Evolutionary conservation across 2,329 filamentous ascomycete species (phyloP), one percentile per base, ranked within the genome.

Genomic region (Colletotrichum neosansevieriae): DNA sequence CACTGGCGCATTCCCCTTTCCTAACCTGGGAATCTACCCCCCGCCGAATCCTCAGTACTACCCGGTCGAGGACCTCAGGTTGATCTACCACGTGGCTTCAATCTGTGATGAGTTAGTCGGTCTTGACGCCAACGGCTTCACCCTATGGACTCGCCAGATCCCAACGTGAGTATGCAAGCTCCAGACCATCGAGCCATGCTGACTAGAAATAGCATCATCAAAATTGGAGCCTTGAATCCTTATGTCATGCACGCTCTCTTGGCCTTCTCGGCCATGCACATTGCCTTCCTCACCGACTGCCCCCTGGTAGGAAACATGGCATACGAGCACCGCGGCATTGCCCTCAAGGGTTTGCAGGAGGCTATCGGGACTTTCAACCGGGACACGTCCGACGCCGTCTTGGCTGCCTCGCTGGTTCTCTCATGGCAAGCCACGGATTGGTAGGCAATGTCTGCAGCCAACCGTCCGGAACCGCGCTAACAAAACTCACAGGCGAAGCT

Each of bases 361-460:
- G 94, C 94, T 32, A 94, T 98, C 73, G 89, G 90, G 50, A 86
- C 87, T 19, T 98, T 98, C 80, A 97, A 92, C 2, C 90, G 89
- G 74, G 89, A 92, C 59, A 97, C 94, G 70, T 95, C 94, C 2
- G 95, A 99, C 80, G 94, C 94, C 49, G 91, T 98, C 70, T 86
- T 99, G 62, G 95, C 94, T 29, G 93, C 94, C 36, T 98, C 95
- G 29, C 89, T 98, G 50, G 88, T 98, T 54, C 86, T 99, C 57
- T 97, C 94, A 42, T 98, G 96, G 94, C 95, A 98, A 82, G 93
- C 94, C 63, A 96, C 91, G 69, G 95, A 98, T 83, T 98, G 94
- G 95, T 97, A 86, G 85, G 91, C 76, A 77, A 78, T 83, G 76
- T 45, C 73, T 77, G 74, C 73, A 73, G 63, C 73, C 71, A 73